A percentile compares a stretch with the other conserved stretches of the same genome.
These are phyloP conservation scores for Xerocomellus dryophilus DNA, from an alignment of 768 basidiomycete species.

Conservation along the genomic window DNA sequence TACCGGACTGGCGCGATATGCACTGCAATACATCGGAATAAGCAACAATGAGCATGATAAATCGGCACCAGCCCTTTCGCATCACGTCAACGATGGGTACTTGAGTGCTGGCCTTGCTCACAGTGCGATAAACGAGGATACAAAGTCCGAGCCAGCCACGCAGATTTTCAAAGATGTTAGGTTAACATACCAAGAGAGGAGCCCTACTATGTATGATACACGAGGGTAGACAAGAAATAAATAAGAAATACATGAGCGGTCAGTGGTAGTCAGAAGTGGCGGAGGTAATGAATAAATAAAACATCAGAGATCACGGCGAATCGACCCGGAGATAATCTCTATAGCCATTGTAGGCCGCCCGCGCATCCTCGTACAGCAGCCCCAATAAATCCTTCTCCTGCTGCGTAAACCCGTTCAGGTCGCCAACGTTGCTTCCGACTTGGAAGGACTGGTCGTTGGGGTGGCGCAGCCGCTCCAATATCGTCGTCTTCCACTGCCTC, in stretches of 20 bases:
- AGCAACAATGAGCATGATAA: no score
- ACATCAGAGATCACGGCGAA: neutral
- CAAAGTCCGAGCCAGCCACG: no score
- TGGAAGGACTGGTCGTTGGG: neutral
- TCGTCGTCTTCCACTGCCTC: slow-evolving; percentile 18
- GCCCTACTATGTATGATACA: neutral
- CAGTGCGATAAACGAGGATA: no score
- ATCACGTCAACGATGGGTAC: no score
- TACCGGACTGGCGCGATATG: no score
- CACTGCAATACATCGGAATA: no score
- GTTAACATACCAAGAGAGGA: neutral
- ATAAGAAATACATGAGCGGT: neutral
- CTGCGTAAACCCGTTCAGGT: slow-evolving; percentile 1
- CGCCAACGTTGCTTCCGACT: neutral
- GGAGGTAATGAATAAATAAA: neutral
- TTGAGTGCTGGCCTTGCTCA: no score
- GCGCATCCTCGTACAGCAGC: slow-evolving; percentile 14
- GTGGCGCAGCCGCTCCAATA: slow-evolving; percentile 2
- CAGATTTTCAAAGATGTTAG: no score
- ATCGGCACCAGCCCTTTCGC: no score
- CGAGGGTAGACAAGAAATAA: neutral
- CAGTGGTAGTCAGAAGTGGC: no score
- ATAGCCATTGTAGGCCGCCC: slow-evolving; percentile 11
- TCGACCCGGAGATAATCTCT: slow-evolving; percentile 2
- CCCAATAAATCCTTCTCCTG: slow-evolving; percentile 9